Base-by-base conservation (phyloP, 148 eudicot genomes). In the Fallopia convolvulus region DNA sequence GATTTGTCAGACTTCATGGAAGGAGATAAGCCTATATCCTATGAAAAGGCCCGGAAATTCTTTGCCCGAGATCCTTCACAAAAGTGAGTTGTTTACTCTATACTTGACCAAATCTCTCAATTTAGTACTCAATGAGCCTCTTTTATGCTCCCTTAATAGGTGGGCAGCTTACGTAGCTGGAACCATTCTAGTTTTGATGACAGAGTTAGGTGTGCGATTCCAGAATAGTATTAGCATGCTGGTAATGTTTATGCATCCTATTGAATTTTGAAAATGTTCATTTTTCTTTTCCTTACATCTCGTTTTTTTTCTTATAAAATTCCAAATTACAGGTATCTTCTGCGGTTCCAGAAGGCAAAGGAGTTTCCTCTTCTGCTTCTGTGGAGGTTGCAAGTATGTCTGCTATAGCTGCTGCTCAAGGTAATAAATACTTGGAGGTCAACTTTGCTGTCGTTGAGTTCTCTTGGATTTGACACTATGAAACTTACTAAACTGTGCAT, bases 101-200 rank as follows among this genome's bases (percentile, higher is more conserved):
- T 33, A 47, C 73, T 72, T 78, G 79, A 70, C 85, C 63, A 11
- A 65, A n/a, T 20, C 77, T 81, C 56, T 71, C 40, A 79, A 50
- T 70, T 36, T 33, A 44, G 47, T 44, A 39, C 44, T 68, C 44
- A 20, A 44, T 68, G 42, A 39, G 42, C 72, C 72, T 33, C 21
- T 36, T 68, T 68, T 68, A 61, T 61, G 46, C 17, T 36, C 72
- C 46, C 46, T 56, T 83, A 32, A 72, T 74, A 95, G 99, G 88
- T 95, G 99, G 99, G 99, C 99, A 74, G 99, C 99, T 66, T 95
- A 95, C 85, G 94, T 95, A 78, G 99, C 99, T 17, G 99, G 99
- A 76, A 88, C 93, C 5, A 86, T 95, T 85, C 90, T 95, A 76
- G 99, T 92, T 85, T 77, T 95, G 80, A 95, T 95, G 99, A 91